A percentile compares a stretch with the other conserved stretches of the same genome.
Evolutionary conservation across 257 asterid genomes (phyloP).

Genomic region (Verbascum thapsus): DNA sequence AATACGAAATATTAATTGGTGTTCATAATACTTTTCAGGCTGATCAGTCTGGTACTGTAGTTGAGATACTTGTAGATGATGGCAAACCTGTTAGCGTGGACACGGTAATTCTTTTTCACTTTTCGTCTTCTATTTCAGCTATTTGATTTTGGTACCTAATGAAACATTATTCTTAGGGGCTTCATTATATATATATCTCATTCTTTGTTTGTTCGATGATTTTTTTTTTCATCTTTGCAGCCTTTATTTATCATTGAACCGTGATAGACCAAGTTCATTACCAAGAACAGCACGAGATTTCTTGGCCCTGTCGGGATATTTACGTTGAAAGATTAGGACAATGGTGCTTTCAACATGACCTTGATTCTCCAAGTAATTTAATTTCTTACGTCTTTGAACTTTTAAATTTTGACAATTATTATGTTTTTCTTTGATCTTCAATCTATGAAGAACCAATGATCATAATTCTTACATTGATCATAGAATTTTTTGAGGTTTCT

Average conservation of each 20-base stretch:
- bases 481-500: too few relatives aligned
- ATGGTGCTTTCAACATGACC: neutral
- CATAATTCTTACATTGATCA: too few relatives aligned
- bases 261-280: slow-evolving; percentile 24
- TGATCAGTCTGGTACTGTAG: slow-evolving; percentile 58
- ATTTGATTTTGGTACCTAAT: too few relatives aligned
- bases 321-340: neutral
- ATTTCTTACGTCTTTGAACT: too few relatives aligned
- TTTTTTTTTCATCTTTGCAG: slow-evolving; percentile 31
- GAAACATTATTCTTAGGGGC: too few relatives aligned
- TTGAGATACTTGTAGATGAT: slow-evolving; percentile 57
- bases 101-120: slow-evolving; percentile 32
- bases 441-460: too few relatives aligned
- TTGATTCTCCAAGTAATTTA: too few relatives aligned
- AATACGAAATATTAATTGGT: too few relatives aligned
- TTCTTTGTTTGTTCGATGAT: slow-evolving; percentile 1
- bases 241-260: slow-evolving; percentile 43
- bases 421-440: too few relatives aligned
- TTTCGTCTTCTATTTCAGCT: neutral
- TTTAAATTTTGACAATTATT: too few relatives aligned
- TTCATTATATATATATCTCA: neutral
- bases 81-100: slow-evolving; percentile 63
- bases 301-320: slow-evolving; percentile 11
- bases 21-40: slow-evolving; percentile 38
- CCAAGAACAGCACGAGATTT: neutral